These are phyloP conservation scores for Scytalidium sp. DNA, from an alignment of 2,329 filamentous ascomycete genomes.

Conservation along the genomic window DNA sequence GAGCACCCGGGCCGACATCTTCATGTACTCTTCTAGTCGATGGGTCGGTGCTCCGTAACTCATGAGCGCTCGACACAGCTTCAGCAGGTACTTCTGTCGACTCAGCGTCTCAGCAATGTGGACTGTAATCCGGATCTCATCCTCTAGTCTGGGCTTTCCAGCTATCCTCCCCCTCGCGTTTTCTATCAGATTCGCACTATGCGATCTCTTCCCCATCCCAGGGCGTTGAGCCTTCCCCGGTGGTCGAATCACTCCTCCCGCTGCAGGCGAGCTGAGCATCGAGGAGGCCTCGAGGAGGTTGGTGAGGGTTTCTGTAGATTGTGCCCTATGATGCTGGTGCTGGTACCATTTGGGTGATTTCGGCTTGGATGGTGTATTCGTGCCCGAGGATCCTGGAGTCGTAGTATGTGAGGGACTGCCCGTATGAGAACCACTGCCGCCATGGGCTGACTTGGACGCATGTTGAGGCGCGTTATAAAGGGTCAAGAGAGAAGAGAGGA, in stretches of 20 bases:
- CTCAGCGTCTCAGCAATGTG: conserved; percentile 69
- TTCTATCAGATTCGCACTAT: conserved; percentile 21
- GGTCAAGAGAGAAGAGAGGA: conserved; percentile 70
- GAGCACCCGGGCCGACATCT: conserved; percentile 82
- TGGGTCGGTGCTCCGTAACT: conserved; percentile 87
- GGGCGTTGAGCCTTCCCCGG: conserved; percentile 19
- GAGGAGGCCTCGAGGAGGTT: conserved; percentile 53
- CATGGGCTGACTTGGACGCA: conserved; percentile 21
- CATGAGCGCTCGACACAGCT: conserved; percentile 85
- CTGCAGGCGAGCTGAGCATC: conserved; percentile 40
- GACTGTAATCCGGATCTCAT: conserved; percentile 45
- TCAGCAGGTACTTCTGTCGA: conserved; percentile 78
- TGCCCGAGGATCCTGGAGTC: conserved; percentile 41
- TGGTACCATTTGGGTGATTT: conserved; percentile 31
- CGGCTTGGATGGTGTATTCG: conserved; percentile 24
- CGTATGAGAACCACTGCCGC: conserved; percentile 29
- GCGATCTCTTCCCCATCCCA: conserved; percentile 22
- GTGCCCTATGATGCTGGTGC: conserved; percentile 31
- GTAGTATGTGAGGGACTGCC: conserved; percentile 29
- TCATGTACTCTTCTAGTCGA: conserved; percentile 87
- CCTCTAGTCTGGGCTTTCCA: conserved; percentile 26
- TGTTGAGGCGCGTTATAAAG: conserved; percentile 55
- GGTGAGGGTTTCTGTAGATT: conserved; percentile 44
- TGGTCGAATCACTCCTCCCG: conserved; percentile 42
- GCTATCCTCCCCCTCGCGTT: conserved; percentile 17